Evolutionary conservation across 176 grass and related monocot species (phyloP).

Genomic region (Poa annua): DNA sequence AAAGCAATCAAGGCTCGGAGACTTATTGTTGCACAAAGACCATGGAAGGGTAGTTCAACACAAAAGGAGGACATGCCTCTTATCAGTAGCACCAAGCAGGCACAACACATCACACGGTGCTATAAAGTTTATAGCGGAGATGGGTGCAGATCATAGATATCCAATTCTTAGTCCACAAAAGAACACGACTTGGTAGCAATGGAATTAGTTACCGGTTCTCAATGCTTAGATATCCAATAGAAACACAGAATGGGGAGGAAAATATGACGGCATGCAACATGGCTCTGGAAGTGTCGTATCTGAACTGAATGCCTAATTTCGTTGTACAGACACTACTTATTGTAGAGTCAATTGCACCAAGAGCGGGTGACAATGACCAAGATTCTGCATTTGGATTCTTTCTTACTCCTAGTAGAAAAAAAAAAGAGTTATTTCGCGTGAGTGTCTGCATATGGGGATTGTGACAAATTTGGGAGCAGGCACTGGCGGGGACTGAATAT

Average conservation of each 20-base stretch:
- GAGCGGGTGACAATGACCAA: no score
- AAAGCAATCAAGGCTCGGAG: not conserved
- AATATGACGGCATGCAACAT: not conserved
- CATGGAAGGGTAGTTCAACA: conserved; percentile 17
- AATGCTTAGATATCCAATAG: not conserved
- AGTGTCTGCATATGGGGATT: not conserved
- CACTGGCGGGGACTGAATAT: not conserved
- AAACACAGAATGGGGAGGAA: no score
- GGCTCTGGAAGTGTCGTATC: not conserved
- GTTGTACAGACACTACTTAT: not conserved
- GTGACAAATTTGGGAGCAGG: not conserved
- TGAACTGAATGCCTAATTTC: not conserved
- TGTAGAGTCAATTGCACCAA: not conserved
- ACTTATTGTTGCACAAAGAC: conserved; percentile 9
- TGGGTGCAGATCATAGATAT: not conserved
- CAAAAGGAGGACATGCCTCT: not conserved
- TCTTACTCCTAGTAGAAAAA: not conserved
- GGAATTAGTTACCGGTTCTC: not conserved
- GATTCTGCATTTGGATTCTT: not conserved
- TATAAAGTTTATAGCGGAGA: not conserved
- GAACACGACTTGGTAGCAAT: not conserved
- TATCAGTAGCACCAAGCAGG: not conserved
- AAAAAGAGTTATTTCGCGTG: not conserved
- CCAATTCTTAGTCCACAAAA: not conserved
- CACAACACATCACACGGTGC: not conserved